Percentiles rank a stretch among this genome's conserved stretches.
Evolutionary conservation across 495 filamentous ascomycete genomes (phyloP).

Genomic region (Penicillium cataractarum): DNA sequence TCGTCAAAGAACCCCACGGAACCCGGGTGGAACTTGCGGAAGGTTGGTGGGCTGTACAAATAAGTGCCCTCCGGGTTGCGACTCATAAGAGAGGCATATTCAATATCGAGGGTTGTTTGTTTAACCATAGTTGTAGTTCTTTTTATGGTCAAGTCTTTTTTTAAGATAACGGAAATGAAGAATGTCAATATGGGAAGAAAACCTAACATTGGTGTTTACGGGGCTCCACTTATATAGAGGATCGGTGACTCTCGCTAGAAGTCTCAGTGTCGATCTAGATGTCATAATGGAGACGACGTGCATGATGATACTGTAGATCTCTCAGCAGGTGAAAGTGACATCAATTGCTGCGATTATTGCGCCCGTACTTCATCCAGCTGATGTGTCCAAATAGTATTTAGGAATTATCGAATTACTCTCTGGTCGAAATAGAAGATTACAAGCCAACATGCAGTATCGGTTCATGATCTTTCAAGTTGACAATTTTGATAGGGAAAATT

Average conservation of each 20-base stretch:
- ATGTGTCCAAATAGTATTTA: neutral
- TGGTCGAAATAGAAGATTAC: neutral
- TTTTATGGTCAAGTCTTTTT: neutral
- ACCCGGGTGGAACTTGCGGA: constrained; percentile 16
- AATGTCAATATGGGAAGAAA: neutral
- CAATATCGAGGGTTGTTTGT: constrained; percentile 8
- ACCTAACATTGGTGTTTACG: neutral
- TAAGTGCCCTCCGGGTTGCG: constrained; percentile 10
- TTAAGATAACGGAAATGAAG: neutral
- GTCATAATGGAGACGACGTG: constrained; percentile 3
- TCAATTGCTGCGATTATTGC: neutral
- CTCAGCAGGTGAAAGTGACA: neutral
- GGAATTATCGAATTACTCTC: neutral
- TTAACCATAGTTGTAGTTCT: neutral
- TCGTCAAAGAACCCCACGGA: constrained; percentile 17
- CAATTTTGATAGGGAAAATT: neutral
- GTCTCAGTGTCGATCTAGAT: neutral
- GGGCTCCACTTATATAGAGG: neutral
- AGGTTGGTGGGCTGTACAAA: constrained; percentile 15
- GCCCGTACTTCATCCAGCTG: neutral
- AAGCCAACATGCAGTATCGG: neutral
- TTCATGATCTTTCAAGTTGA: neutral
- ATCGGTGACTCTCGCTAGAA: neutral
- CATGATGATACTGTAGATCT: neutral
- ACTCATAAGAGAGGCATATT: constrained; percentile 21